These are phyloP conservation scores for Solanum sejunctum DNA, from an alignment of 257 asterid species.

Conservation along the genomic window DNA sequence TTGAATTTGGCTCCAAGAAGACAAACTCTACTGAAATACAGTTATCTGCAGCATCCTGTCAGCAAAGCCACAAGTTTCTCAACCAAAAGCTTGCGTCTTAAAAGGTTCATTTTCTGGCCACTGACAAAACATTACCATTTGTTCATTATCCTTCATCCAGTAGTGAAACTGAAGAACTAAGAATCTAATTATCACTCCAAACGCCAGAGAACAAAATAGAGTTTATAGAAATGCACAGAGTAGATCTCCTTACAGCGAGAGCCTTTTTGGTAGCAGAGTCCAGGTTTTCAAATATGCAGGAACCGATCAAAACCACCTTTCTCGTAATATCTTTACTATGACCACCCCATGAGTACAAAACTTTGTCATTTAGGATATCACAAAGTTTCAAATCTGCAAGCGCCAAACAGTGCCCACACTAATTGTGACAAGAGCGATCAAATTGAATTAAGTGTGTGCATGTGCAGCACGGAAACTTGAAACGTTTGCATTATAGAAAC, in stretches of 20 bases:
- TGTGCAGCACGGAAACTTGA: neutral
- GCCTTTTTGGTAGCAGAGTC: conserved; percentile 44
- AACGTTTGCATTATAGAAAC: neutral
- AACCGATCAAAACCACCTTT: conserved; percentile 57
- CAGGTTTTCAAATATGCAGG: conserved; percentile 37
- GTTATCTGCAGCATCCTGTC: conserved; percentile 71
- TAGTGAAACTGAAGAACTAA: neutral
- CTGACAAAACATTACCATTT: neutral
- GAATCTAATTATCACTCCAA: neutral
- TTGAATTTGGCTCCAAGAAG: conserved; percentile 51
- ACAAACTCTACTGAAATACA: conserved; percentile 55
- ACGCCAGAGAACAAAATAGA: neutral
- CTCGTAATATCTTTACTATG: conserved; percentile 27
- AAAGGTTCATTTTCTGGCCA: neutral
- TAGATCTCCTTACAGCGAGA: conserved; percentile 54
- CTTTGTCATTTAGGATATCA: conserved; percentile 44
- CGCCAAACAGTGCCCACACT: conserved; percentile 2
- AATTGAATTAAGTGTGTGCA: neutral
- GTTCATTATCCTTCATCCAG: neutral
- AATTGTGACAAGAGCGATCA: neutral
- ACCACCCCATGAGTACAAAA: conserved; percentile 46
- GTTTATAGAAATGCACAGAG: conserved; percentile 2
- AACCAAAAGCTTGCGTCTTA: neutral
- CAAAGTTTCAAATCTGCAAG: conserved; percentile 57
- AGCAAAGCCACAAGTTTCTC: conserved; percentile 14